Percentiles rank a stretch among this genome's conserved stretches.
These are phyloP conservation scores for grape (Vitis vinifera) DNA, from an alignment of 164 flowering plant species.

Conservation along the genomic window DNA sequence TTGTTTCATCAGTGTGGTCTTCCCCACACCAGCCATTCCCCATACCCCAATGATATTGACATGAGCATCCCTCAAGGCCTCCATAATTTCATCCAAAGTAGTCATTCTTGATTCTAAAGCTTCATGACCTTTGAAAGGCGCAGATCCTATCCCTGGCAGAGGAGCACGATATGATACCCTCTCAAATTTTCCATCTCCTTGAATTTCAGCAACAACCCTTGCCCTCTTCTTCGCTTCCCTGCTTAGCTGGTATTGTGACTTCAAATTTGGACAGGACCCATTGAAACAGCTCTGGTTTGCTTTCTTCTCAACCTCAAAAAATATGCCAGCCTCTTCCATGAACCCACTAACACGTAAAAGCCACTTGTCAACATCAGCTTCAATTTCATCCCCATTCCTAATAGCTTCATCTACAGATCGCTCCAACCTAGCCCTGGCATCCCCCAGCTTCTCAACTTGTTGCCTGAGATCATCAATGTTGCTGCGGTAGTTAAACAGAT, in stretches of 20 bases:
- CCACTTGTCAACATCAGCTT: conserved; percentile 5
- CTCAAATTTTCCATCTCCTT: too few species aligned
- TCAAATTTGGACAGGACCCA: not conserved
- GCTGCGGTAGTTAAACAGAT: not conserved
- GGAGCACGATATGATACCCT: not conserved
- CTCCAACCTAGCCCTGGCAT: not conserved
- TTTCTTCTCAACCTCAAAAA: not conserved
- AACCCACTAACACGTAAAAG: not conserved
- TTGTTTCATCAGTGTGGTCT: conserved; percentile 8
- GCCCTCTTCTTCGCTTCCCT: not conserved
- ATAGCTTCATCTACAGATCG: not conserved
- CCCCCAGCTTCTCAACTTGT: not conserved
- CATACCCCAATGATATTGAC: conserved; percentile 4
- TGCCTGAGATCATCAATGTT: not conserved
- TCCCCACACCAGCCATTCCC: conserved; percentile 20
- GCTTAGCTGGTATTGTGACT: not conserved
- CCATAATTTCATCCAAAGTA: conserved; percentile 1
- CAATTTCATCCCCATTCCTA: conserved; percentile 2
- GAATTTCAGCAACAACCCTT: not conserved
- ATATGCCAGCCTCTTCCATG: not conserved
- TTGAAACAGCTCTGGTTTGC: not conserved
- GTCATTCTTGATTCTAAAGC: conserved; percentile 6
- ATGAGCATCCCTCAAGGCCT: not conserved
- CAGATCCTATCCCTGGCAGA: not conserved
- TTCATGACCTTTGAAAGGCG: not conserved